A percentile compares a stretch with the other conserved stretches of the same genome.
These are phyloP conservation scores for Wickerhamomyces ciferrii DNA, from an alignment of 805 yeast genomes.

Conservation along the genomic window DNA sequence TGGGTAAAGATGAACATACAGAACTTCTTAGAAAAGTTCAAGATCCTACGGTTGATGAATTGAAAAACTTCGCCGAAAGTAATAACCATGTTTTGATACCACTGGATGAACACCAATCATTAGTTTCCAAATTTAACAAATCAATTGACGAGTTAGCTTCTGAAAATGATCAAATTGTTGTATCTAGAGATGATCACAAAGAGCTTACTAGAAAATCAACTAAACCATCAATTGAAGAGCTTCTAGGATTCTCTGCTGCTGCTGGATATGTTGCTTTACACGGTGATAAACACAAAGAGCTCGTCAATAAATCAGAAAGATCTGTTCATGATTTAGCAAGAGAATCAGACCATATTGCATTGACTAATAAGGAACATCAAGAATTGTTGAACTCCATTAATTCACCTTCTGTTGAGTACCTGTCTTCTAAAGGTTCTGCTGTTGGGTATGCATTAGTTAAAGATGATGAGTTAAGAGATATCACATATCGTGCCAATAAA, in stretches of 20 bases:
- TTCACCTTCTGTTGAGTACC: not conserved
- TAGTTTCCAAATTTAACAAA: not conserved
- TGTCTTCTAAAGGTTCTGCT: not conserved
- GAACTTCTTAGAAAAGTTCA: slow-evolving; percentile 10
- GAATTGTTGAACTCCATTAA: not conserved
- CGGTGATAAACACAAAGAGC: not conserved
- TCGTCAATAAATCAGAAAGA: slow-evolving; percentile 2
- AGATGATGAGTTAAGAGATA: not conserved
- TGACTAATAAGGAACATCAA: not conserved
- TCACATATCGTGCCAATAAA: not conserved
- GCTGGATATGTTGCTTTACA: not conserved
- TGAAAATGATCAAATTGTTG: slow-evolving; percentile 11
- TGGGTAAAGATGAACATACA: slow-evolving; percentile 1
- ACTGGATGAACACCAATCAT: not conserved
- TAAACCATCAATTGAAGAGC: not conserved
- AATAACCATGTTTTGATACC: not conserved
- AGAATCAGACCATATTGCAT: not conserved
- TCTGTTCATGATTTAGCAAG: slow-evolving; percentile 11
- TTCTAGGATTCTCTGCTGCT: not conserved
- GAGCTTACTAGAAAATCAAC: not conserved
- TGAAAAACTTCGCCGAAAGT: not conserved
- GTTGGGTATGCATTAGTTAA: not conserved
- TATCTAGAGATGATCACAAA: slow-evolving; percentile 8
- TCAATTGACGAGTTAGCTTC: slow-evolving; percentile 2
- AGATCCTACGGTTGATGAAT: slow-evolving; percentile 14